Evolutionary conservation across 2,329 filamentous ascomycete genomes (phyloP), one percentile per base, ranked within the genome.

Genomic region (Epichloe glyceriae): DNA sequence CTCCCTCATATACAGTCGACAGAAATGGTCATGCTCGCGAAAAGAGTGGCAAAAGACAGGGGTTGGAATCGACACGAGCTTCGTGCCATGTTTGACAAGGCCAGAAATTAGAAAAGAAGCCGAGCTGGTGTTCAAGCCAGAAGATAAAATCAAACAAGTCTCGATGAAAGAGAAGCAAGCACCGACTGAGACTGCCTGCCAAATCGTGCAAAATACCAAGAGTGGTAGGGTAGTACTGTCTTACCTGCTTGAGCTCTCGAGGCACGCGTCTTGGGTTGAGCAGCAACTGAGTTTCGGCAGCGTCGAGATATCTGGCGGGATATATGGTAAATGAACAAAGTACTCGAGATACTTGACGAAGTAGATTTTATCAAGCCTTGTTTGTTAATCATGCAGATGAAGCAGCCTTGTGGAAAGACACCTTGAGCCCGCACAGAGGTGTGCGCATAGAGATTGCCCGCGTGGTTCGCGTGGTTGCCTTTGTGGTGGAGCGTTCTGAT

Each of bases 401-500:
- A 30, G 30, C 30, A 30, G 30, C 30, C 30, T 10, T 30, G 10
- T 4, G 8, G 30, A 30, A 30, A 30, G 8, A 30, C 3, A 30
- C 30, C 30, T 11, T 10, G 30, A 8, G 30, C 8, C 30, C 8
- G 30, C 30, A 30, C 0, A 4, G 10, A 30, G 30, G 26, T 33
- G 8, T 34, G 37, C 34, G 47, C 34, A 15, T 38, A 17, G 37
- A 49, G 37, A 37, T 49, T 41, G 37, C 26, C 47, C 35, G 39
- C 17, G 47, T 50, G 47, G 41, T 50, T 38, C 40, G 47, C 47
- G 15, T 26, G 47, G 47, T 44, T 38, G 47, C 41, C 47, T 50
- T 20, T 17, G 5, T 30, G 10, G 30, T 11, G 30, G 30, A 30
- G 30, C 30, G 3, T 30, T 30, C 30, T 30, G 30, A 30, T 30